These are phyloP conservation scores for Mycena alexandri DNA, from an alignment of 768 basidiomycete genomes.

Conservation along the genomic window DNA sequence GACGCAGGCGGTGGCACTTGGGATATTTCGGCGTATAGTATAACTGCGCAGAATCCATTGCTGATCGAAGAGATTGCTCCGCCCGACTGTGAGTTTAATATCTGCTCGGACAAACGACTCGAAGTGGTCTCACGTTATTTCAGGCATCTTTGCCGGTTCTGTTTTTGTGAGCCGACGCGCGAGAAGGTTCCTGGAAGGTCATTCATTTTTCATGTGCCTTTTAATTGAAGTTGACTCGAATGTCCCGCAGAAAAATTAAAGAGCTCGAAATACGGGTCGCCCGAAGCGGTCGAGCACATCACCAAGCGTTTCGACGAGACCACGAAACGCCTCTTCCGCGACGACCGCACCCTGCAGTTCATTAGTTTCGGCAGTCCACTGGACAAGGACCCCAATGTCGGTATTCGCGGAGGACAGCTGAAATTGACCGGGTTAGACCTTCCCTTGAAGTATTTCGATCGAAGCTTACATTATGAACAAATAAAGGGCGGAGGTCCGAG, in stretches of 20 bases:
- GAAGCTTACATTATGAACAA: slow-evolving; percentile 4
- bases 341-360: slow-evolving; percentile 75
- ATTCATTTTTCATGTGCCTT: slow-evolving; percentile 19
- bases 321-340: slow-evolving; percentile 83
- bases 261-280: slow-evolving; percentile 77
- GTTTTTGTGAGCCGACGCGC: slow-evolving; percentile 86
- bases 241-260: slow-evolving; percentile 73
- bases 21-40: slow-evolving; percentile 85
- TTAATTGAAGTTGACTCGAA: slow-evolving; percentile 20
- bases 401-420: slow-evolving; percentile 79
- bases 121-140: slow-evolving; percentile 16
- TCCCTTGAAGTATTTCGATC: not conserved
- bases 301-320: slow-evolving; percentile 86
- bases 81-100: slow-evolving; percentile 72
- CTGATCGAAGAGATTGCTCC: slow-evolving; percentile 88
- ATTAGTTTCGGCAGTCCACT: slow-evolving; percentile 83
- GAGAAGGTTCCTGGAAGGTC: slow-evolving; percentile 78
- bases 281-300: slow-evolving; percentile 82
- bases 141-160: slow-evolving; percentile 84
- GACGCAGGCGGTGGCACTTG: slow-evolving; percentile 88
- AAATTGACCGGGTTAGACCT: slow-evolving; percentile 73
- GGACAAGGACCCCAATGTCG: slow-evolving; percentile 77
- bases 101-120: not conserved
- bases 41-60: slow-evolving; percentile 75
- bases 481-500: slow-evolving; percentile 65